These are phyloP conservation scores for Ceriops zippeliana DNA, from an alignment of 345 rosid genomes.

Conservation along the genomic window DNA sequence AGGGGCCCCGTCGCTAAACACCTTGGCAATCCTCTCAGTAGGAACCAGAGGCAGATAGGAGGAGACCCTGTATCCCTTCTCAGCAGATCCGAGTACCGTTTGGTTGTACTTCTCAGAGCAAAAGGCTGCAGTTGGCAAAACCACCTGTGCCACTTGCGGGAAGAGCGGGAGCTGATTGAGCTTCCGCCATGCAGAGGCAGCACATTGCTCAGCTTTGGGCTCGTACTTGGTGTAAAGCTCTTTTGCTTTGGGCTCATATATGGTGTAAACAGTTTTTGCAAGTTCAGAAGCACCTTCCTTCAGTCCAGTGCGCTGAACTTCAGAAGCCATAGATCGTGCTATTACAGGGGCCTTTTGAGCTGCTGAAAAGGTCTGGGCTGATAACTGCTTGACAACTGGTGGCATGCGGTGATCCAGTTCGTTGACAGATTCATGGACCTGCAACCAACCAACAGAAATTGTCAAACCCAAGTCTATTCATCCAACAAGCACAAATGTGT, in stretches of 20 bases:
- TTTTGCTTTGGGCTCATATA: conserved; percentile 63
- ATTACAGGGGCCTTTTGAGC: conserved; percentile 72
- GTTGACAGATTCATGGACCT: conserved; percentile 76
- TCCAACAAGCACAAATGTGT: neutral
- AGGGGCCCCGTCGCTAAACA: conserved; percentile 40
- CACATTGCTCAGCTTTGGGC: conserved; percentile 80
- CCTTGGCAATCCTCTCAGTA: conserved; percentile 71
- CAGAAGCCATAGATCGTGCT: conserved; percentile 60
- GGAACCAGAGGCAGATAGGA: conserved; percentile 82
- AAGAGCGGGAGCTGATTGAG: conserved; percentile 75
- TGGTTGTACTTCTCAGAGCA: conserved; percentile 82
- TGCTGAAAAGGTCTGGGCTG: conserved; percentile 59
- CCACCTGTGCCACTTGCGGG: conserved; percentile 67
- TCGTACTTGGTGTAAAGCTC: conserved; percentile 69
- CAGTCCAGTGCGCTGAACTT: conserved; percentile 63
- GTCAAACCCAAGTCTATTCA: neutral
- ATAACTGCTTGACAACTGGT: conserved; percentile 65
- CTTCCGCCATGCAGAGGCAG: conserved; percentile 74
- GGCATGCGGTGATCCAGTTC: conserved; percentile 62
- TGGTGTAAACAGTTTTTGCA: conserved; percentile 60
- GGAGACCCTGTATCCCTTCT: conserved; percentile 76
- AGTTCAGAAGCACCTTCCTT: conserved; percentile 67
- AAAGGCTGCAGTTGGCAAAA: conserved; percentile 73
- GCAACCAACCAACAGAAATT: neutral
- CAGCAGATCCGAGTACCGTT: conserved; percentile 57